A percentile compares a stretch with the other conserved stretches of the same genome.
These are phyloP conservation scores for Lantana camara DNA, from an alignment of 257 asterid species.

Conservation along the genomic window DNA sequence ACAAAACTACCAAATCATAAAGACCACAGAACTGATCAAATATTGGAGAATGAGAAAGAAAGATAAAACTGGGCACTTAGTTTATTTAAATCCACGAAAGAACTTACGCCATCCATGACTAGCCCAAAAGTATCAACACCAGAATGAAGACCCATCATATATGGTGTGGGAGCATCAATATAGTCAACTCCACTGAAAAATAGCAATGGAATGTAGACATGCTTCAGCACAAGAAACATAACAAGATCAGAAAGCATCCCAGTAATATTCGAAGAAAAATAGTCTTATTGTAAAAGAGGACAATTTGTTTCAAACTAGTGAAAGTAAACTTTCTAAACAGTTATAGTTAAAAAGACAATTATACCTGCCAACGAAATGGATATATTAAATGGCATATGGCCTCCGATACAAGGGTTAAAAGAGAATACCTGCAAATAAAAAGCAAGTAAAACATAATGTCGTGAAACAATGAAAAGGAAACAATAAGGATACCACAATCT, in stretches of 20 bases:
- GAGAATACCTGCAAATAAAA: slow-evolving; percentile 76
- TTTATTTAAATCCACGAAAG: slow-evolving; percentile 28
- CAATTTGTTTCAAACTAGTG: slow-evolving; percentile 8
- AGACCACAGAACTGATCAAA: slow-evolving; percentile 2
- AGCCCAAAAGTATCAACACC: slow-evolving; percentile 92
- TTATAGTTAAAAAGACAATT: slow-evolving; percentile 20
- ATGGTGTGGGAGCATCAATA: slow-evolving; percentile 99
- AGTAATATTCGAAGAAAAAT: slow-evolving; percentile 32
- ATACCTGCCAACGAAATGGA: slow-evolving; percentile 99
- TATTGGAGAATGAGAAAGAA: slow-evolving; percentile 4
- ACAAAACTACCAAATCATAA: slow-evolving; percentile 8
- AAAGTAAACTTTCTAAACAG: slow-evolving; percentile 27
- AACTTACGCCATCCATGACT: slow-evolving; percentile 96
- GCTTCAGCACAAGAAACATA: slow-evolving; percentile 85
- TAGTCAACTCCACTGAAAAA: slow-evolving; percentile 99
- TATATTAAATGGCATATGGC: slow-evolving; percentile 97
- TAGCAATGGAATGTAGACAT: slow-evolving; percentile 98
- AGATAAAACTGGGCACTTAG: slow-evolving; percentile 9
- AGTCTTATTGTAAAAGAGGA: slow-evolving; percentile 26
- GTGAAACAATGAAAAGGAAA: not conserved
- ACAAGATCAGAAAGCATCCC: slow-evolving; percentile 52
- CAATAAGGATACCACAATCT: not conserved
- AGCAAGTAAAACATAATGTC: slow-evolving; percentile 15
- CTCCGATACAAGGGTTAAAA: slow-evolving; percentile 92
- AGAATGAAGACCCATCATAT: slow-evolving; percentile 99